phyloP scores from a whole-genome alignment of 441 rosid genomes.

The Rhodomyrtus psidioides region DNA sequence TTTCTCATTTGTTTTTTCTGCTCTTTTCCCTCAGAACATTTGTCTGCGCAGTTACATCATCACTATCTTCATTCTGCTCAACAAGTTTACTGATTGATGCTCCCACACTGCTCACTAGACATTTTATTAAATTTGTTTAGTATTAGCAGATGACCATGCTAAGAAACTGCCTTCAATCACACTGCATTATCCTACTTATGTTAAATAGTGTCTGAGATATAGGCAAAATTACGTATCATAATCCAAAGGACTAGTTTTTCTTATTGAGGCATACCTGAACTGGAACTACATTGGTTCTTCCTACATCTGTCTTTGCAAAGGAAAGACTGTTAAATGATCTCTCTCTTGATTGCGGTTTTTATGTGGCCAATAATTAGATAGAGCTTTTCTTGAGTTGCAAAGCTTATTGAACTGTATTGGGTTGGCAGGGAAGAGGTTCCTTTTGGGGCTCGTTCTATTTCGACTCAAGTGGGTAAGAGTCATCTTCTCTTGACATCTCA shows the following conservation, averaged over 20 bases:
- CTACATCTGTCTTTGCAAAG: not conserved
- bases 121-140: not conserved
- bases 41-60: not conserved
- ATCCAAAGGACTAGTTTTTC: not conserved
- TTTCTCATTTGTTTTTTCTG: not conserved
- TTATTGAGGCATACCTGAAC: not conserved
- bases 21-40: not conserved
- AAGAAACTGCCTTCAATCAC: not conserved
- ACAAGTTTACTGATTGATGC: not conserved
- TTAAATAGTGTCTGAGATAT: not conserved
- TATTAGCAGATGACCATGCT: not conserved
- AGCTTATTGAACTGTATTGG: not conserved
- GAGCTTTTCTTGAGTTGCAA: not conserved
- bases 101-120: fast-evolving
- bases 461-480: conserved; percentile 81
- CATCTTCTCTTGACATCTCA: not conserved
- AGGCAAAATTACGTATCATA: not conserved
- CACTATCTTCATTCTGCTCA: not conserved
- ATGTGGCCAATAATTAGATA: not conserved
- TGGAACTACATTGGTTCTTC: not conserved
- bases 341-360: not conserved
- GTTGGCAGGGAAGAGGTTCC: conserved; percentile 64
- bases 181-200: not conserved
- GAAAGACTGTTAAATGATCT: not conserved
- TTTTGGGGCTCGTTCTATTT: conserved; percentile 65